Evolutionary conservation across 805 yeast genomes (phyloP).

Genomic region (Ogataea paraovalis): DNA sequence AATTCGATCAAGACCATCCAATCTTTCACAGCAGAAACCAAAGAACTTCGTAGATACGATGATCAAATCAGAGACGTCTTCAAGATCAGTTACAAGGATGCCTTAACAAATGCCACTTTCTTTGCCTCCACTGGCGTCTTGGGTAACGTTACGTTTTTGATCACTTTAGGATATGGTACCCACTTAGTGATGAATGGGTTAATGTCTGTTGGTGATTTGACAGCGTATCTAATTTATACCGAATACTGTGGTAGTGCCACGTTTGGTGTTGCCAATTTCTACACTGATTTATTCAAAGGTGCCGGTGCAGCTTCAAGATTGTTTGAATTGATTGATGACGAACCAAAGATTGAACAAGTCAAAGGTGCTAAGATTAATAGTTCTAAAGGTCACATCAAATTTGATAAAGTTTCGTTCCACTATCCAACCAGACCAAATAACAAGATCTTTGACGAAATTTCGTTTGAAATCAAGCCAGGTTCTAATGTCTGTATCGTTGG

Average conservation of each 20-base stretch:
- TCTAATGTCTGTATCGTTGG: conserved; percentile 93
- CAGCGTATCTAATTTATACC: conserved; percentile 93
- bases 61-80: conserved; percentile 64
- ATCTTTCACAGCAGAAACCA: conserved; percentile 80
- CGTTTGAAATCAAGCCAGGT: conserved; percentile 68
- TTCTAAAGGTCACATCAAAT: conserved; percentile 55
- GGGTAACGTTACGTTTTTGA: conserved; percentile 75
- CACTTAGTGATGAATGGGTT: conserved; percentile 68
- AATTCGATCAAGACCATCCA: conserved; percentile 86
- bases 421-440: conserved; percentile 86
- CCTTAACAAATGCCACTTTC: conserved; percentile 72
- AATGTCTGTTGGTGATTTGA: conserved; percentile 81
- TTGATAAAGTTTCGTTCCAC: conserved; percentile 62
- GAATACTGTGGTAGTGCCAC: conserved; percentile 91
- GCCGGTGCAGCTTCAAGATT: conserved; percentile 93
- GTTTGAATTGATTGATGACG: conserved; percentile 79
- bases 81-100: conserved; percentile 75
- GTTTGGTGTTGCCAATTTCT: conserved; percentile 86
- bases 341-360: conserved; percentile 68
- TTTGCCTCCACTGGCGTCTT: conserved; percentile 78
- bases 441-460: conserved; percentile 57
- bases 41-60: conserved; percentile 74
- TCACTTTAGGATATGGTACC: conserved; percentile 77
- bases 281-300: conserved; percentile 93
- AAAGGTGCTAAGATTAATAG: conserved; percentile 48